Evolutionary conservation across 2,329 filamentous ascomycete species (phyloP).

Genomic region (Ceratocystis diversiconidia): DNA sequence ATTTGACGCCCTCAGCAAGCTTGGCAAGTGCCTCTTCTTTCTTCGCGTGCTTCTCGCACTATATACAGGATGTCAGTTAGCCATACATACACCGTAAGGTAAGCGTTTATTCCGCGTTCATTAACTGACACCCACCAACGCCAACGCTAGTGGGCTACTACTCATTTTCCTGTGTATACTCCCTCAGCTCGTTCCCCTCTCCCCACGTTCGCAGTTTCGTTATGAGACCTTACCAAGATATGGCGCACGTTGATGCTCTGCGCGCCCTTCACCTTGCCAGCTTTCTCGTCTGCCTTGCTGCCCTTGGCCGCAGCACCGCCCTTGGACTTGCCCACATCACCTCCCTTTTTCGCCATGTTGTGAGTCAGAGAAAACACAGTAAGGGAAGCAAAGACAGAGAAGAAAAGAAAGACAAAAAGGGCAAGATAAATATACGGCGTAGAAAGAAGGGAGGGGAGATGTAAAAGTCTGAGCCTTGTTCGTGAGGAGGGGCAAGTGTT

Average conservation of each 20-base stretch:
- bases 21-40: slow-evolving; percentile 63
- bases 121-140: neutral
- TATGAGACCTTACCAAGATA: slow-evolving; percentile 37
- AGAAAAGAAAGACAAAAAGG: neutral
- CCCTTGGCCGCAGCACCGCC: slow-evolving; percentile 24
- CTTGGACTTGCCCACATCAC: slow-evolving; percentile 21
- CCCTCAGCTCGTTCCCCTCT: neutral
- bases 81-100: neutral
- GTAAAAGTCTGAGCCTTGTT: too few species aligned
- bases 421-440: neutral
- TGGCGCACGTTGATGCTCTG: slow-evolving; percentile 61
- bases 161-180: neutral
- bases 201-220: slow-evolving; percentile 13
- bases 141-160: neutral
- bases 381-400: neutral
- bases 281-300: slow-evolving; percentile 27
- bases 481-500: too few species aligned
- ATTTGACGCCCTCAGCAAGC: slow-evolving; percentile 51
- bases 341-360: slow-evolving; percentile 16
- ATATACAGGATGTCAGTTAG: neutral
- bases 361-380: neutral
- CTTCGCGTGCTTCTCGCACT: slow-evolving; percentile 63
- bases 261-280: slow-evolving; percentile 42
- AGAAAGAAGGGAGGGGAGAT: neutral
- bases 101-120: neutral